phyloP scores from a whole-genome alignment of 2,329 filamentous ascomycete genomes.

The Apiospora rasikravindrae region DNA sequence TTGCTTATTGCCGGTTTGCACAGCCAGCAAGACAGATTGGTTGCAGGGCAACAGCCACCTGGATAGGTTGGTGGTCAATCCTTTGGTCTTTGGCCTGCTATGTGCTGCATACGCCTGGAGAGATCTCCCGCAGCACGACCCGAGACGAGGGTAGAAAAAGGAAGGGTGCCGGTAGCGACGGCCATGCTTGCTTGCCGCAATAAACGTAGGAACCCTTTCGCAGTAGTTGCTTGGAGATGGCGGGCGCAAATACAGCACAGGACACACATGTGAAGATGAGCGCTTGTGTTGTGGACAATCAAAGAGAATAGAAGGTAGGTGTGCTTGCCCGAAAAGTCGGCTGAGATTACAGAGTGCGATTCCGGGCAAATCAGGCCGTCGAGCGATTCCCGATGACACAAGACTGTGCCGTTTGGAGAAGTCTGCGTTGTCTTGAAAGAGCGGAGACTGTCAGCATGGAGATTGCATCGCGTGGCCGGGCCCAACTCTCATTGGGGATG shows the following conservation, averaged over 20 bases:
- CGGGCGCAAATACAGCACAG: background rate
- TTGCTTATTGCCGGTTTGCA: conserved; percentile 12
- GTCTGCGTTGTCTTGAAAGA: conserved; percentile 13
- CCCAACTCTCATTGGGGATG: conserved; percentile 4
- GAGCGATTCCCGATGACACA: background rate
- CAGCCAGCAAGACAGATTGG: conserved; percentile 15
- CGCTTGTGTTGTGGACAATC: background rate
- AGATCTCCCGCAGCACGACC: conserved; percentile 7
- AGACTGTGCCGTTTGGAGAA: conserved; percentile 11
- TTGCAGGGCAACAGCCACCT: background rate
- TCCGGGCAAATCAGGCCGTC: conserved; percentile 1
- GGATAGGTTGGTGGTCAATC: conserved; percentile 10
- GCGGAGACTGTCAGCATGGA: conserved; percentile 8
- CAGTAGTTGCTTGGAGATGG: background rate
- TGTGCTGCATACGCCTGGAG: conserved; percentile 3
- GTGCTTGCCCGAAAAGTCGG: background rate
- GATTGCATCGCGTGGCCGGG: conserved; percentile 9
- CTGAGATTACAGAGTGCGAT: conserved; percentile 9
- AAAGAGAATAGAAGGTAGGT: background rate
- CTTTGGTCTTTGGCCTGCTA: background rate
- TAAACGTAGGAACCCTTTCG: background rate
- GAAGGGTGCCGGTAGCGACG: background rate
- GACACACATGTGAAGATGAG: background rate
- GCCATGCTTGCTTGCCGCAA: background rate
- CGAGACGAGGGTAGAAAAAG: background rate